phyloP scores from a whole-genome alignment of 2,329 filamentous ascomycete species.

The Plectosphaerella cucumerina region DNA sequence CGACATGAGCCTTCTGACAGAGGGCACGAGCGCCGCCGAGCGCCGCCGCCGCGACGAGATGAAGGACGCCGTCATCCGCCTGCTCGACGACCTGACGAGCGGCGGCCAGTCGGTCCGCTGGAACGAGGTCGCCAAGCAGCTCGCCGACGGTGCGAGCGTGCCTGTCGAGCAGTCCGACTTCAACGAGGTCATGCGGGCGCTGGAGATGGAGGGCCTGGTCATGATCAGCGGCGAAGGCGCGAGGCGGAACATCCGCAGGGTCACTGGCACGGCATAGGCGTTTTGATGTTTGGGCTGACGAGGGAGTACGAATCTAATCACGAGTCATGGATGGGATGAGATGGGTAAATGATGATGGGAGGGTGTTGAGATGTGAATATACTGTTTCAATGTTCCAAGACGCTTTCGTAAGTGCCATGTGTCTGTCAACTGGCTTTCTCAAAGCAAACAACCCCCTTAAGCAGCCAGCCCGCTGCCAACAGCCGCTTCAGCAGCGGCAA shows the following conservation, averaged over 20 bases:
- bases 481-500: not conserved
- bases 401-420: too few species aligned
- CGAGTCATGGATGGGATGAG: too few species aligned
- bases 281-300: not conserved
- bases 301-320: too few species aligned
- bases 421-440: too few species aligned
- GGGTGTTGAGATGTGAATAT: slow-evolving; percentile 6
- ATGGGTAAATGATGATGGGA: not conserved
- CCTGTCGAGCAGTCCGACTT: slow-evolving; percentile 78
- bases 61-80: slow-evolving; percentile 69
- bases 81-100: slow-evolving; percentile 78
- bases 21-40: slow-evolving; percentile 89
- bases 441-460: not conserved
- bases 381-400: too few species aligned
- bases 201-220: slow-evolving; percentile 82
- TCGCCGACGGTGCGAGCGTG: slow-evolving; percentile 68
- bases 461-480: slow-evolving; percentile 10
- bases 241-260: slow-evolving; percentile 74
- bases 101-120: slow-evolving; percentile 67
- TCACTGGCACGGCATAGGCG: slow-evolving; percentile 46
- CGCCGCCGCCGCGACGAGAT: slow-evolving; percentile 77
- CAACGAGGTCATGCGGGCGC: slow-evolving; percentile 68
- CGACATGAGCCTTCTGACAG: slow-evolving; percentile 92
- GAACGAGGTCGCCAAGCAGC: slow-evolving; percentile 68
- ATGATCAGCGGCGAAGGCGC: slow-evolving; percentile 81